Base-by-base conservation (phyloP, 345 rosid genomes). In the Pelargonium nanum region DNA sequence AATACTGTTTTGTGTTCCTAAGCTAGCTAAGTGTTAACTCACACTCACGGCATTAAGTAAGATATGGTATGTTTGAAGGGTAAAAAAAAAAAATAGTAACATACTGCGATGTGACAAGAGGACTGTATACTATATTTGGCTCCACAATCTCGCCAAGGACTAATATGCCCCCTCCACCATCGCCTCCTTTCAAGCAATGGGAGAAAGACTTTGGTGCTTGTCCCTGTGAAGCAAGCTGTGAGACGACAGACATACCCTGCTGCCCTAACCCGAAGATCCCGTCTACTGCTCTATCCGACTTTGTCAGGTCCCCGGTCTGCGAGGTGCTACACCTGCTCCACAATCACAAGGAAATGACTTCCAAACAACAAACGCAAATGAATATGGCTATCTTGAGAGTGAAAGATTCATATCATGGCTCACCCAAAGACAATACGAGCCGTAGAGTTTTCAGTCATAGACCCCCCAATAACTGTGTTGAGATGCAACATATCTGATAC, bases 191-290 rank as follows among this genome's bases (percentile, higher is more conserved):
- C 74, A 93, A 80, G 68, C 99, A 93, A 64, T 93, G 99, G 13
- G 99, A 93, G 83, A 93, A 93, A 22, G 77, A 88, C 73, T 74
- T 84, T 1, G 99, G 97, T 64, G 96, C 78, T 59, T 86, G 50
- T 22, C 97, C 92, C 26, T 81, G 84, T 17, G 95, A 85, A 65
- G 99, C 82, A 34, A 93, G 86, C 64, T 93, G 99, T 4, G 96
- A 89, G 64, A 93, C 61, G 45, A 90, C 84, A 34, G 99, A 93
- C 83, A 90, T 77, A 32, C 70, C 75, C 74, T 84, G 91, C 66
- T 86, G 97, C 45, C 99, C 99, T 32, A 93, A 86, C 23, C 99
- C 99, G 50, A 93, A 83, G 48, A 93, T 93, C 73, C 99, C 99
- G 74, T 93, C 99, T 52, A 90, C 90, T 1, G 99, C 93, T 80